Percentiles rank a stretch among this genome's conserved stretches.
These are phyloP conservation scores for Trichoderma polysporum DNA, from an alignment of 2,329 filamentous ascomycete genomes.

Conservation along the genomic window DNA sequence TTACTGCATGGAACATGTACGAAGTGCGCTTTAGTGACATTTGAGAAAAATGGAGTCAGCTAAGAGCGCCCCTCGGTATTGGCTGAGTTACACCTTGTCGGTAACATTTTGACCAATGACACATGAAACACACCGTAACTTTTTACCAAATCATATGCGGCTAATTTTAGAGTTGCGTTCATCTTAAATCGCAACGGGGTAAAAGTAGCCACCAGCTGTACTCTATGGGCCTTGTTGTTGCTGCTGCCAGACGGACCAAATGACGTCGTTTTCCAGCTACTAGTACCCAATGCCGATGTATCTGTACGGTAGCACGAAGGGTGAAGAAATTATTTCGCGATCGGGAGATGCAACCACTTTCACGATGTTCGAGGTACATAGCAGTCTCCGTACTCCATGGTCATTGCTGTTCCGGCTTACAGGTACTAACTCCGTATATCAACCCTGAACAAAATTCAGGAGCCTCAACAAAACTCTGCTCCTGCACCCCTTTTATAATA, in stretches of 20 bases:
- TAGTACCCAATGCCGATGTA: not conserved
- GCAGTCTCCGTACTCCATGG: not conserved
- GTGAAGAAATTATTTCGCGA: not conserved
- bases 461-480: not conserved
- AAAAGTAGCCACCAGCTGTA: not conserved
- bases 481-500: not conserved
- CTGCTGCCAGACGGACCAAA: not conserved
- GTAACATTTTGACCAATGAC: not conserved
- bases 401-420: not conserved
- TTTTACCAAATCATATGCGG: not conserved
- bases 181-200: not conserved
- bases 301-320: not conserved
- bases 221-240: not conserved
- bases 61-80: not conserved
- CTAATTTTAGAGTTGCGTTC: not conserved
- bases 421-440: no score
- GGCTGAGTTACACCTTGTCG: not conserved
- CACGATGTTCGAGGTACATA: not conserved
- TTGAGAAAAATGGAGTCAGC: not conserved
- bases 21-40: not conserved
- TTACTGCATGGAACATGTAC: no score
- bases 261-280: not conserved
- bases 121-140: constrained; percentile 14
- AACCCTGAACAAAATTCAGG: constrained; percentile 6
- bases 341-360: not conserved